Percentiles rank a stretch among this genome's conserved stretches.
phyloP scores from a whole-genome alignment of 202 grass and related monocot genomes.

The Hordeum pubiflorum region DNA sequence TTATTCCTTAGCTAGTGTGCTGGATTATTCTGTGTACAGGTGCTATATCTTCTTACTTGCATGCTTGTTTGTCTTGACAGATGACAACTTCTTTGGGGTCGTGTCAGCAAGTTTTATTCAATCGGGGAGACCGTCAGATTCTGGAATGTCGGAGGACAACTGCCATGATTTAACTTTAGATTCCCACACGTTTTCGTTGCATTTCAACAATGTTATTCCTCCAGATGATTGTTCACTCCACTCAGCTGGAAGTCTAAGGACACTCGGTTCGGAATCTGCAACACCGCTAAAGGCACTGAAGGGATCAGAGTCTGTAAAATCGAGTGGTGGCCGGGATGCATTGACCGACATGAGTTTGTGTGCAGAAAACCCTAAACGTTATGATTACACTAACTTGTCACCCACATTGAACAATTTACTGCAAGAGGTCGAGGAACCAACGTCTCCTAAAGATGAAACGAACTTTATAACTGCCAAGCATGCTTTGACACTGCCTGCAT shows the following conservation, averaged over 20 bases:
- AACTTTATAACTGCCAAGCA: conserved; percentile 12
- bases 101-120: conserved; percentile 80
- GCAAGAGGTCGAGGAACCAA: conserved; percentile 18
- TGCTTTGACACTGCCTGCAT: conserved; percentile 7
- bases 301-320: conserved; percentile 46
- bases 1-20: background rate
- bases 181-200: conserved; percentile 75
- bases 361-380: conserved; percentile 31
- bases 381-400: conserved; percentile 52
- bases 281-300: conserved; percentile 24
- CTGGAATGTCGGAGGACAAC: conserved; percentile 71
- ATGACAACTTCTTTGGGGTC: conserved; percentile 92
- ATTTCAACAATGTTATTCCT: conserved; percentile 56
- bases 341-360: conserved; percentile 64
- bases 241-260: conserved; percentile 54
- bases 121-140: conserved; percentile 58
- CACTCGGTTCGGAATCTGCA: conserved; percentile 21
- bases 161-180: conserved; percentile 90
- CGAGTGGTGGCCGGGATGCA: background rate
- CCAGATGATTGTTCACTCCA: conserved; percentile 50
- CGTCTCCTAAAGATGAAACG: conserved; percentile 16
- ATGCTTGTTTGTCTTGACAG: conserved; percentile 36
- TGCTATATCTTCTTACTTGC: conserved; percentile 6
- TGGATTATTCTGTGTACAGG: background rate
- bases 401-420: conserved; percentile 45